These are phyloP conservation scores for Ensete glaucum DNA, from an alignment of 176 grass and related monocot species.

Conservation along the genomic window DNA sequence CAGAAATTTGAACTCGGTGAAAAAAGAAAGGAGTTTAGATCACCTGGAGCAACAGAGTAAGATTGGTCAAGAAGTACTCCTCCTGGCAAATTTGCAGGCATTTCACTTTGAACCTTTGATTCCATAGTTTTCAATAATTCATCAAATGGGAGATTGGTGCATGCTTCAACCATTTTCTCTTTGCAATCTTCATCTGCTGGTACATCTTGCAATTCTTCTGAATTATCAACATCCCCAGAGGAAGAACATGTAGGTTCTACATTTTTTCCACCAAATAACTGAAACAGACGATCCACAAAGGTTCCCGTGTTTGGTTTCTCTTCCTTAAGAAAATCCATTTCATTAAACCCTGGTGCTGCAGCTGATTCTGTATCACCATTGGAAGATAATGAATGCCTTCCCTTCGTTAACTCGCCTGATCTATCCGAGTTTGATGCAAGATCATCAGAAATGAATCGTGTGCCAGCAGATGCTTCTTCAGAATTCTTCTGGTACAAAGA, in stretches of 20 bases:
- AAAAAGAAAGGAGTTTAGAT: constrained; percentile 68
- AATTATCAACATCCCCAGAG: constrained; percentile 16
- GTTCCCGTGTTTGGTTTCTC: constrained; percentile 40
- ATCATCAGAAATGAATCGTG: constrained; percentile 47
- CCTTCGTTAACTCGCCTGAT: constrained; percentile 50
- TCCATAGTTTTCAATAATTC: constrained; percentile 64
- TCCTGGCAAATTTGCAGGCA: constrained; percentile 55
- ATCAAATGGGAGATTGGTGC: constrained; percentile 47
- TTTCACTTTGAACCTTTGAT: constrained; percentile 48
- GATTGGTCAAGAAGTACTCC: constrained; percentile 71
- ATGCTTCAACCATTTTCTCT: constrained; percentile 24
- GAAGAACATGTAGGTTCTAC: constrained; percentile 14
- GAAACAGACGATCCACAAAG: constrained; percentile 46
- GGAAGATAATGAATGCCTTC: constrained; percentile 26
- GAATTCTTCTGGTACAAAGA: constrained; percentile 47
- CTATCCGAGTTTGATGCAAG: constrained; percentile 73
- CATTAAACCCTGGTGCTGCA: constrained; percentile 18
- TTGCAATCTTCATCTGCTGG: constrained; percentile 24
- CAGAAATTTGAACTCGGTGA: constrained; percentile 68
- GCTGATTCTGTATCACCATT: constrained; percentile 30
- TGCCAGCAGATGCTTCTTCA: constrained; percentile 29
- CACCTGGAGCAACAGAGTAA: constrained; percentile 52
- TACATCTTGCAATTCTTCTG: constrained; percentile 21
- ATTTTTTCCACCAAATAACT: constrained; percentile 50
- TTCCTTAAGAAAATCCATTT: constrained; percentile 30